These are phyloP conservation scores for Agaricus subrufescens DNA, from an alignment of 768 basidiomycete species.

Conservation along the genomic window DNA sequence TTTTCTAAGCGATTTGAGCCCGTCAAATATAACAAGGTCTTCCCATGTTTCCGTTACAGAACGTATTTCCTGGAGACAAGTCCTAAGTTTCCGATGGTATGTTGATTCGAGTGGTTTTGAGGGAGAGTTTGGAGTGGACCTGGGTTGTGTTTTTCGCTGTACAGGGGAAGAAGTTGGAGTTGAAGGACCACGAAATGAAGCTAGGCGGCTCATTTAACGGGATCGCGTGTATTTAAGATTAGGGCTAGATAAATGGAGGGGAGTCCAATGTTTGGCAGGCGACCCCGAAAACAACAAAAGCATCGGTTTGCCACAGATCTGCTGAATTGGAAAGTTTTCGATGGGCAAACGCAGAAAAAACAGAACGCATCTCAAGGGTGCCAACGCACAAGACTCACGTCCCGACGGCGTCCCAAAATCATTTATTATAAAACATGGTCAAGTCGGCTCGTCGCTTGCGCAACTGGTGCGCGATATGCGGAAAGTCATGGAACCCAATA, in stretches of 20 bases:
- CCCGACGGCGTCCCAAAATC: conserved; percentile 65
- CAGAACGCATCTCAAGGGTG: conserved; percentile 74
- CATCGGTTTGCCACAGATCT: background rate
- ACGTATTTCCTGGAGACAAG: conserved; percentile 63
- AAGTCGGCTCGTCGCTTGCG: conserved; percentile 79
- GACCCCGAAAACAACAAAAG: conserved; percentile 4
- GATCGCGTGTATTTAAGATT: background rate
- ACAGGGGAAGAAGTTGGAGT: conserved; percentile 69
- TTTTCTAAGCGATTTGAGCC: conserved; percentile 66
- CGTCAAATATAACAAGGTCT: conserved; percentile 75
- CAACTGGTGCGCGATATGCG: conserved; percentile 92
- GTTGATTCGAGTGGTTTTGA: conserved; percentile 65
- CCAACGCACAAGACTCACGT: conserved; percentile 28
- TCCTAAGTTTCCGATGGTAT: conserved; percentile 73
- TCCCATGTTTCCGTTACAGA: conserved; percentile 72
- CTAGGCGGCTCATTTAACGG: conserved; percentile 45
- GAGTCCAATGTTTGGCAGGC: background rate
- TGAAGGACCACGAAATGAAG: conserved; percentile 79
- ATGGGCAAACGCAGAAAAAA: conserved; percentile 80
- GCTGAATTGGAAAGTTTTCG: background rate
- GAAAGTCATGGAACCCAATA: conserved; percentile 98
- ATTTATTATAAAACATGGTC: conserved; percentile 95
- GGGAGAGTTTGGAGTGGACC: conserved; percentile 30
- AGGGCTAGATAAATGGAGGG: no score
- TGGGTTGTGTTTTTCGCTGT: conserved; percentile 30